Evolutionary conservation across 2,329 filamentous ascomycete genomes (phyloP), one percentile per base, ranked within the genome.

Genomic region (Exophiala aquamarina): DNA sequence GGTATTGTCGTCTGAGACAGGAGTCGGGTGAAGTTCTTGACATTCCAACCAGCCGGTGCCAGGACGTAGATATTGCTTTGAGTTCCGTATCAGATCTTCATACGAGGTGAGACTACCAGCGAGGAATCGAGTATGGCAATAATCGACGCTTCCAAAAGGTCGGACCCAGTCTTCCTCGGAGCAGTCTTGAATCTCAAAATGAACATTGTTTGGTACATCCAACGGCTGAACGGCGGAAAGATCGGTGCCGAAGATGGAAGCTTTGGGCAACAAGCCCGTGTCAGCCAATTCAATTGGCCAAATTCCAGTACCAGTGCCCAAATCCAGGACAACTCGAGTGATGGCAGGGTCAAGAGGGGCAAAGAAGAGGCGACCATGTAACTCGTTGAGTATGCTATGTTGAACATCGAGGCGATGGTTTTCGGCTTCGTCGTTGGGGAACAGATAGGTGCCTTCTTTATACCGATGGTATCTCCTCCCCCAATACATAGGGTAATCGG

Each of bases 181-280:
- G 61, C 75, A 74, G 59, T 90, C 86, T 60, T 89, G 85, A 36
- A 91, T 77, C 50, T 82, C 81, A 56, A 91, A 91, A 52, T 82
- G 79, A 11, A 89, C 83, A 53, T 91, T 91, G 14, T 79, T 77
- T 0, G 87, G 86, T 1, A 89, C 83, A 38, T 78, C 72, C 3
- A 69, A 69, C 2, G 83, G 82, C 59, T 87, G 84, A 19, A 86
- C 82, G 2, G 83, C 82, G 1, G 82, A 86, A 4, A 87, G 71
- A 58, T 87, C 84, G 7, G 79, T 84, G 23, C 82, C 84, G 39
- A 77, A 74, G 21, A 87, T 73, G 50, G 75, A 66, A 9, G 83
- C 69, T 3, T 74, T 61, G 10, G 83, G 83, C 50, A 83, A 86
- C 39, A 66, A 47, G 43, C 77, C 64, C 48, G 34, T 54, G 33